Conservation (phyloP, 2,329 filamentous ascomycete genomes). For the Sporothrix dimorphospora region DNA sequence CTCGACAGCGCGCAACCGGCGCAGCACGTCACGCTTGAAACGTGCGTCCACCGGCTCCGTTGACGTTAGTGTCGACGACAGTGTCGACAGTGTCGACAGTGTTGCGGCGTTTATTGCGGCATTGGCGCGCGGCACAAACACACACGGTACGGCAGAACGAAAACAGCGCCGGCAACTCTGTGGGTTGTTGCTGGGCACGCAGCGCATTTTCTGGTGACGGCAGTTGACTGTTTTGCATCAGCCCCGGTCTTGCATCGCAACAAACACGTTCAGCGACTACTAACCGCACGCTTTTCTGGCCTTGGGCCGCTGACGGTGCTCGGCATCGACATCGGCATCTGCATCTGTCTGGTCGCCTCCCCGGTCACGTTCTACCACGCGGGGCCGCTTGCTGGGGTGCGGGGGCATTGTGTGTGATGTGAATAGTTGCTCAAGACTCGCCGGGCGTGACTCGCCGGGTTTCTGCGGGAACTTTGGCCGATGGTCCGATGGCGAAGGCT, state of each 20-base stretch:
- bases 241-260: too few relatives aligned
- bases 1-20: slow-evolving; percentile 27
- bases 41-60: background rate
- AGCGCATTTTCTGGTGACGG: slow-evolving; percentile 34
- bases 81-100: slow-evolving; percentile 3
- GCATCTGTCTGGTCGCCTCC: too few relatives aligned
- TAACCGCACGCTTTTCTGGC: slow-evolving; percentile 31
- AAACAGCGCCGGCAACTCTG: slow-evolving; percentile 29
- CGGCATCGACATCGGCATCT: background rate
- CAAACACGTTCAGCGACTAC: background rate
- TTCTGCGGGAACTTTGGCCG: background rate
- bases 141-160: slow-evolving; percentile 29
- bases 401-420: background rate
- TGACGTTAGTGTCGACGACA: background rate
- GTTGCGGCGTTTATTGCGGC: slow-evolving; percentile 27
- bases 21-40: slow-evolving; percentile 28
- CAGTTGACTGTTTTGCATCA: slow-evolving; percentile 29
- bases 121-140: slow-evolving; percentile 33
- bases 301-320: slow-evolving; percentile 20
- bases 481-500: too few relatives aligned
- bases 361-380: background rate
- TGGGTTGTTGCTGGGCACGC: slow-evolving; percentile 21
- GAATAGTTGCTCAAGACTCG: background rate
- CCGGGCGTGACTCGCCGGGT: background rate
- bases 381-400: background rate